Percentiles rank a stretch among this genome's conserved stretches.
These are phyloP conservation scores for Nemania diffusa DNA, from an alignment of 2,329 filamentous ascomycete species.

Conservation along the genomic window DNA sequence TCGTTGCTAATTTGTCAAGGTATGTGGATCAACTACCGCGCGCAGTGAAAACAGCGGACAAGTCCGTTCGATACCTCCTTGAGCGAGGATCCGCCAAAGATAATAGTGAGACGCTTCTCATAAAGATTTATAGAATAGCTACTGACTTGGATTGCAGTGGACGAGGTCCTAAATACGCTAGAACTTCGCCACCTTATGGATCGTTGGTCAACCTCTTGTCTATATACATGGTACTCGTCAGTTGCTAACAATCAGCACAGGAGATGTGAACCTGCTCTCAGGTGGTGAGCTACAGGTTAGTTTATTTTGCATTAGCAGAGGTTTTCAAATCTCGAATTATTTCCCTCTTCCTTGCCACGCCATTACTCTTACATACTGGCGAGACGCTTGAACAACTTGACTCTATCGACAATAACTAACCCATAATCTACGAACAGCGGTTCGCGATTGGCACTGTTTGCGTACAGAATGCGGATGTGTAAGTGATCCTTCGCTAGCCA, in stretches of 20 bases:
- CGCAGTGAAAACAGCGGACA: constrained; percentile 84
- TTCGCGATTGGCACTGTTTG: constrained; percentile 97
- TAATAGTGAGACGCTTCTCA: constrained; percentile 58
- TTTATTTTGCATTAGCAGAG: background rate
- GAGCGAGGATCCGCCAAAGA: constrained; percentile 79
- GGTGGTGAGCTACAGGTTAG: constrained; percentile 84
- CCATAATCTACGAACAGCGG: constrained; percentile 63
- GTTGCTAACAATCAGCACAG: constrained; percentile 21
- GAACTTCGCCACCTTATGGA: constrained; percentile 91
- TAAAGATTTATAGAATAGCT: background rate
- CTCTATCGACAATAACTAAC: constrained; percentile 1
- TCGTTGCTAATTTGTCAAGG: constrained; percentile 22
- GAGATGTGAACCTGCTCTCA: constrained; percentile 85
- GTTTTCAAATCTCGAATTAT: background rate
- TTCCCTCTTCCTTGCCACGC: background rate
- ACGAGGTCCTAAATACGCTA: constrained; percentile 84
- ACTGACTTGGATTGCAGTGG: constrained; percentile 52
- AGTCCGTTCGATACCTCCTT: constrained; percentile 82
- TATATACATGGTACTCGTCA: background rate
- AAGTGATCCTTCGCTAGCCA: constrained; percentile 2
- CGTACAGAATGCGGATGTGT: constrained; percentile 91
- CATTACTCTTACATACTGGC: background rate
- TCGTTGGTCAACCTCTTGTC: constrained; percentile 59
- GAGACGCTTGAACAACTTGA: background rate
- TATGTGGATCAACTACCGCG: constrained; percentile 98